A percentile compares a stretch with the other conserved stretches of the same genome.
Conservation (phyloP, 2,329 filamentous ascomycete species). For the Cadophora luteo-olivacea region DNA sequence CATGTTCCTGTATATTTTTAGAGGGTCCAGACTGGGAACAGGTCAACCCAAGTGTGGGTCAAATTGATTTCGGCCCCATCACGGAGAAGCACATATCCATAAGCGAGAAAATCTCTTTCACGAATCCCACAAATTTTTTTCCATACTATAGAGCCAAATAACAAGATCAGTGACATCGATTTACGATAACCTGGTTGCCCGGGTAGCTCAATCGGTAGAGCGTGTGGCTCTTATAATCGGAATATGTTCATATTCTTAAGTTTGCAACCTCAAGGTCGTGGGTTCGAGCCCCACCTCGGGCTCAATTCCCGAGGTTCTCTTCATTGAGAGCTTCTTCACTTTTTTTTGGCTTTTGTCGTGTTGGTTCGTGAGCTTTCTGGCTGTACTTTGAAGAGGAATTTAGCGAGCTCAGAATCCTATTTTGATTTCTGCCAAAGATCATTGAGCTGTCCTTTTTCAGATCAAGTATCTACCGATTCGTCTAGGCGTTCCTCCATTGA, state of each 20-base stretch:
- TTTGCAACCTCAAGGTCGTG: slow-evolving; percentile 12
- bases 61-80: background rate
- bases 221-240: slow-evolving; percentile 39
- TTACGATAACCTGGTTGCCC: slow-evolving; percentile 6
- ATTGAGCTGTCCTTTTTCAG: too few species aligned
- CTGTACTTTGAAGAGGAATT: background rate
- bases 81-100: background rate
- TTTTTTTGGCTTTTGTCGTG: background rate
- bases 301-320: slow-evolving; percentile 12
- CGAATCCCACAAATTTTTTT: slow-evolving; percentile 1
- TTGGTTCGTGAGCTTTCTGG: background rate
- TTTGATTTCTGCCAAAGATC: too few species aligned
- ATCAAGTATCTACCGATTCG: too few species aligned
- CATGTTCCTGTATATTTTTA: too few species aligned
- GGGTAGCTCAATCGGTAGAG: slow-evolving; percentile 44
- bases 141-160: background rate
- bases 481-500: too few species aligned
- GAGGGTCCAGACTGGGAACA: too few species aligned
- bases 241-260: too few species aligned
- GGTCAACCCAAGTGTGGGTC: background rate
- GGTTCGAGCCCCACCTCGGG: slow-evolving; percentile 11
- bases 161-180: background rate
- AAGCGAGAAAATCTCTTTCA: slow-evolving; percentile 1
- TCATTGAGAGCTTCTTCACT: slow-evolving; percentile 5
- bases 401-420: too few species aligned